Base-by-base conservation (phyloP, 495 filamentous ascomycete genomes). In the Paragyromitra xinjiangensis region DNA sequence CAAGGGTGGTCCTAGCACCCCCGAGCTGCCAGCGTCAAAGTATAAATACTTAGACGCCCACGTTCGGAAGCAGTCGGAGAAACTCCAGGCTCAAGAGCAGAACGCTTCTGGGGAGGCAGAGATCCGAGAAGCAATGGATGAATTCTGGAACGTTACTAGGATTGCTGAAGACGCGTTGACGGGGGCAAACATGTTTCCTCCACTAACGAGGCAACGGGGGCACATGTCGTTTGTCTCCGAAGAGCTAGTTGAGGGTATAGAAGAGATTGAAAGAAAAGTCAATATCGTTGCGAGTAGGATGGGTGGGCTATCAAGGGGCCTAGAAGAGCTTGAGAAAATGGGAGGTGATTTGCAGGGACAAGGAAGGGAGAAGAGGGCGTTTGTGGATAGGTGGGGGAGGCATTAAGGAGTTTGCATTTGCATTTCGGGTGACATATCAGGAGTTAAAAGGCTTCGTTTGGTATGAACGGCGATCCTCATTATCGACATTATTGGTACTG, bases 381-480 rank as follows among this genome's bases (percentile, higher is more conserved):
- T 82, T 77, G 80, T 82, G 19, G 80, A 73, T 2, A 79, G 80
- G 42, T 82, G 80, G 80, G 80, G 79, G 24, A 75, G 80, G 50
- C 81, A 76, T 65, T 79, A 44, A 66, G 59, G 19, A 2, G 37
- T 39, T 53, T 55, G 29, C 0, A 24, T 65, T 72, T 72, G 56
- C 12, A 29, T 45, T 62, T 63, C 24, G 11, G 56, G 48, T 8
- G 26, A 53, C 51, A 29, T 55, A 50, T 50, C 29, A 62, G 42
- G 62, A 44, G 61, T 65, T 24, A 45, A 65, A 65, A n/a, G 63
- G 4, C 5, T 45, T 65, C 19, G 16, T 48, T 65, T 29, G n/a
- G 63, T 26, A 42, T 29, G 39, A 45, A 56, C 5, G 53, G 5
- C 24, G 22, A 56, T 56, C 2, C n/a, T 6, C 22, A 65, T 16